Evolutionary conservation across 2,329 filamentous ascomycete genomes (phyloP).

Genomic region (Fusarium scirpi): DNA sequence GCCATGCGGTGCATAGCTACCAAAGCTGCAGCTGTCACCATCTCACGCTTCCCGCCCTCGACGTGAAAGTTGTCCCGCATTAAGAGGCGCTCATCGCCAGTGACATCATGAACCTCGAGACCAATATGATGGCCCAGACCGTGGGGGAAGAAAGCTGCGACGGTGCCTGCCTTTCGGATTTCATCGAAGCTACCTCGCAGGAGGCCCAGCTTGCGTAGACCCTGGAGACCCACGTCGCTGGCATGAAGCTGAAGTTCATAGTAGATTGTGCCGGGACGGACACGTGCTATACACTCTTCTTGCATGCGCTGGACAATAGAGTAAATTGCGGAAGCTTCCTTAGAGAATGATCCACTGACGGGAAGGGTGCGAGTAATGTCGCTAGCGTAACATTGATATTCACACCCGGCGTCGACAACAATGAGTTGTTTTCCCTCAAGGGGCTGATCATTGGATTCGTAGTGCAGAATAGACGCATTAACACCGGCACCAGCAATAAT

Average conservation of each 20-base stretch:
- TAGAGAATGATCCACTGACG: slow-evolving; percentile 74
- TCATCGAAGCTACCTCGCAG: slow-evolving; percentile 72
- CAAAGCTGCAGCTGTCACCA: slow-evolving; percentile 54
- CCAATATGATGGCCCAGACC: slow-evolving; percentile 75
- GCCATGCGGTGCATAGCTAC: slow-evolving; percentile 45
- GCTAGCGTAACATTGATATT: slow-evolving; percentile 86
- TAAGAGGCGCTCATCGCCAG: slow-evolving; percentile 54
- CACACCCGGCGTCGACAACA: slow-evolving; percentile 87
- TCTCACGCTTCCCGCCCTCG: slow-evolving; percentile 56
- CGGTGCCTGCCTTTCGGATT: slow-evolving; percentile 64
- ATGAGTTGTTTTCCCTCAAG: slow-evolving; percentile 78
- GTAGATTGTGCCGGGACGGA: slow-evolving; percentile 78
- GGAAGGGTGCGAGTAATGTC: slow-evolving; percentile 93
- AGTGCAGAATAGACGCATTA: slow-evolving; percentile 91
- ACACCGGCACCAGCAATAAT: slow-evolving; percentile 87
- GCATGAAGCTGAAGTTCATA: slow-evolving; percentile 79
- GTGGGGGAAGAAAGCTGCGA: slow-evolving; percentile 74
- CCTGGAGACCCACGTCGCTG: slow-evolving; percentile 76
- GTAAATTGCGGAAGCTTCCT: slow-evolving; percentile 80
- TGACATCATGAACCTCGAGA: slow-evolving; percentile 73
- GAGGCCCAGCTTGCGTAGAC: slow-evolving; percentile 78
- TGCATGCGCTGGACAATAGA: slow-evolving; percentile 86
- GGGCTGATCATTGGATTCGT: slow-evolving; percentile 80
- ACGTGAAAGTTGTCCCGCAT: slow-evolving; percentile 47
- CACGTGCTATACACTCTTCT: slow-evolving; percentile 73